Percentiles rank a stretch among this genome's conserved stretches.
Conservation (phyloP, 768 basidiomycete genomes). For the Thelephora aurantiotincta region DNA sequence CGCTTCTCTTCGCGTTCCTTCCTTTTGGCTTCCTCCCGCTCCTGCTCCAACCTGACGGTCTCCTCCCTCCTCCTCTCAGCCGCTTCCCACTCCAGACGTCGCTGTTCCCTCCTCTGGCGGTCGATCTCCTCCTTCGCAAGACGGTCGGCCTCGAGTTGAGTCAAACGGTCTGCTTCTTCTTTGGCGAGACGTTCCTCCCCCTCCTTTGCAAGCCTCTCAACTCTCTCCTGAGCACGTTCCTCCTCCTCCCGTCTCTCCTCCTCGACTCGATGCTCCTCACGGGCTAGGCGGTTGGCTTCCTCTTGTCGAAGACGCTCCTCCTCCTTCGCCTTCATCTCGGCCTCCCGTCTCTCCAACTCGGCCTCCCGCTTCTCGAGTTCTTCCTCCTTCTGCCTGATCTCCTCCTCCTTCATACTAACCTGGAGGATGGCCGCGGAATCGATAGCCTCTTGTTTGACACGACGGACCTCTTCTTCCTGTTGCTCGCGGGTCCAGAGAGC, state of each 20-base stretch:
- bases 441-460: conserved; percentile 1
- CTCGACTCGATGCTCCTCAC: conserved; percentile 9
- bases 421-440: background rate
- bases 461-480: conserved; percentile 14
- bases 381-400: conserved; percentile 15
- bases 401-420: conserved; percentile 2
- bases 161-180: conserved; percentile 2
- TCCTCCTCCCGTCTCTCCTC: conserved; percentile 6
- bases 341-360: conserved; percentile 8
- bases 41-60: conserved; percentile 5
- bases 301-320: background rate
- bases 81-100: conserved; percentile 10
- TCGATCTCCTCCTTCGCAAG: background rate
- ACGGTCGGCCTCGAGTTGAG: background rate
- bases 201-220: background rate
- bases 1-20: conserved; percentile 5
- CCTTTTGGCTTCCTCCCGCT: conserved; percentile 3
- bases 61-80: conserved; percentile 7
- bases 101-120: background rate
- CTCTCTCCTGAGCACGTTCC: conserved; percentile 1
- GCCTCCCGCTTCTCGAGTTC: conserved; percentile 18
- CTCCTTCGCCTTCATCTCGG: conserved; percentile 4
- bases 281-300: background rate
- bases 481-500: too few relatives aligned
- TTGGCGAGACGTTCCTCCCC: conserved; percentile 2